phyloP scores from a whole-genome alignment of 2,329 filamentous ascomycete genomes.

The Monosporascus sp. region DNA sequence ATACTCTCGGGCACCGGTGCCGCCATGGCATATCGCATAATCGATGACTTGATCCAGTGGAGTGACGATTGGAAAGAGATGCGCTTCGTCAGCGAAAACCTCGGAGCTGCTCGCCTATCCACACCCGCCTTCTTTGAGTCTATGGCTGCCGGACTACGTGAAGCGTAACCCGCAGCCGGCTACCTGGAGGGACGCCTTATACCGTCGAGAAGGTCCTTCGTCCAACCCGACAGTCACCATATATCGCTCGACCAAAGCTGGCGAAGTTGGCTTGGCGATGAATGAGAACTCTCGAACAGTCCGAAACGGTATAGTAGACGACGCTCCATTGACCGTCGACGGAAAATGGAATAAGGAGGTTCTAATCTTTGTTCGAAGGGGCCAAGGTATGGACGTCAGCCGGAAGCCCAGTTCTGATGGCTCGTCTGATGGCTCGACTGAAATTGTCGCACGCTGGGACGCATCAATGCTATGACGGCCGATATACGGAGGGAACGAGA shows the following conservation, averaged over 20 bases:
- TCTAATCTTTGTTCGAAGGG: neutral
- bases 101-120: neutral
- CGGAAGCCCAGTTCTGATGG: too few relatives aligned
- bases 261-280: neutral
- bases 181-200: neutral
- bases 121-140: too few relatives aligned
- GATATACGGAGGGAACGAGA: too few relatives aligned
- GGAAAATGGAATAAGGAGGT: neutral
- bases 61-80: neutral
- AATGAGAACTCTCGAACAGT: neutral
- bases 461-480: too few relatives aligned
- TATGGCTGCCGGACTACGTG: neutral
- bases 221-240: neutral
- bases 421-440: too few relatives aligned
- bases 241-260: neutral
- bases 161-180: neutral
- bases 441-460: too few relatives aligned
- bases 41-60: neutral
- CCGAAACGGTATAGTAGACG: neutral
- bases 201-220: neutral
- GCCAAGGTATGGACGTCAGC: neutral
- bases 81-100: neutral
- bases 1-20: neutral
- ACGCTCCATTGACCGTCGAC: neutral
- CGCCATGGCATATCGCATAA: neutral